These are phyloP conservation scores for Tolypocladium cylindrosporum DNA, from an alignment of 2,329 filamentous ascomycete genomes.

Conservation along the genomic window DNA sequence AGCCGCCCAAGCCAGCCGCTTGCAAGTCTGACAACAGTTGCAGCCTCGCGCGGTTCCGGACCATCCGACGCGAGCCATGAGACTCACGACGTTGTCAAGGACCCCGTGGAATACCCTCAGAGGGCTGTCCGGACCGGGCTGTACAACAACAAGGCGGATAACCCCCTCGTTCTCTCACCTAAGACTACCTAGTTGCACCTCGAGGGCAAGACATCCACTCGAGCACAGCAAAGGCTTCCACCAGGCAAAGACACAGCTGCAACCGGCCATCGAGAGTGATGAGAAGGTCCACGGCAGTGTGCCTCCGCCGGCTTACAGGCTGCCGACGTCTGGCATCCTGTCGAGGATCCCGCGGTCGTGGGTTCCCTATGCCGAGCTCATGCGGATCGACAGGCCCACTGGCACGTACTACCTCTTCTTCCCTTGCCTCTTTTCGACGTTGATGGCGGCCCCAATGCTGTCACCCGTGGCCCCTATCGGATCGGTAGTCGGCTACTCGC, in stretches of 20 bases:
- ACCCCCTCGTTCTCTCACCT: background rate
- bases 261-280: constrained; percentile 2
- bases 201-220: background rate
- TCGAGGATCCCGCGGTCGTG: constrained; percentile 58
- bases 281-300: background rate
- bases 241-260: constrained; percentile 10
- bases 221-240: constrained; percentile 13
- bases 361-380: constrained; percentile 74
- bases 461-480: constrained; percentile 49
- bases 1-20: background rate
- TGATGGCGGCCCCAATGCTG: constrained; percentile 65
- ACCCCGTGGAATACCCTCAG: background rate
- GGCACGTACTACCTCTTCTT: constrained; percentile 82
- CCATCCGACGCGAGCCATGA: background rate
- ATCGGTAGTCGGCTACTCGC: constrained; percentile 52
- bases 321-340: constrained; percentile 62
- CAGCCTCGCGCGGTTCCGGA: background rate
- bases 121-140: background rate
- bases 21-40: background rate
- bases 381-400: constrained; percentile 70
- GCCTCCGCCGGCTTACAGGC: constrained; percentile 38
- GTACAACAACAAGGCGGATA: background rate
- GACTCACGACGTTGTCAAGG: background rate
- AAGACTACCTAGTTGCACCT: background rate
- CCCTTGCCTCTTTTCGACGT: constrained; percentile 74